These are phyloP conservation scores for Punica granatum DNA, from an alignment of 345 rosid species.

Conservation along the genomic window DNA sequence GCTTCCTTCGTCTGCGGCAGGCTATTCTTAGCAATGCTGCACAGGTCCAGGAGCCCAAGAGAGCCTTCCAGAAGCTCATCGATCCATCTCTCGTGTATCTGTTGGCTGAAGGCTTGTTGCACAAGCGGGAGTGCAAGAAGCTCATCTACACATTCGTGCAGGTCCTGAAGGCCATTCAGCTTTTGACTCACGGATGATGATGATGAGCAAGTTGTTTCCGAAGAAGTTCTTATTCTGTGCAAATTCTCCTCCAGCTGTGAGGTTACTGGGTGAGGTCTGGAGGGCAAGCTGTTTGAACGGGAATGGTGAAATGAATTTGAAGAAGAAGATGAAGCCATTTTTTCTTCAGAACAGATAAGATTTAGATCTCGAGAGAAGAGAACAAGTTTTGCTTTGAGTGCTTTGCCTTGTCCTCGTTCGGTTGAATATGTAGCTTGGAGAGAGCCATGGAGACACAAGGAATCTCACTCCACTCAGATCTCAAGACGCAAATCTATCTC, in stretches of 20 bases:
- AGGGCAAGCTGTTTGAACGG: conserved; percentile 35
- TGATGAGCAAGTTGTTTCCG: conserved; percentile 13
- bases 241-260: conserved; percentile 22
- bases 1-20: conserved; percentile 17
- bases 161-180: conserved; percentile 13
- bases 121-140: conserved; percentile 15
- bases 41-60: conserved; percentile 21
- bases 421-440: neutral
- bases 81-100: conserved; percentile 1
- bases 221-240: conserved; percentile 18
- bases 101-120: conserved; percentile 13
- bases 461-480: conserved; percentile 1
- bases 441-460: neutral
- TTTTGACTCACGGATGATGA: conserved; percentile 7
- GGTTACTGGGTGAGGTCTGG: conserved; percentile 22
- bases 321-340: conserved; percentile 1
- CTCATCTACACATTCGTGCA: conserved; percentile 20
- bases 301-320: conserved; percentile 8
- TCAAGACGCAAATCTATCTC: neutral
- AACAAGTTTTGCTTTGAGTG: neutral
- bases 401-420: neutral
- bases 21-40: conserved; percentile 17
- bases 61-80: conserved; percentile 19
- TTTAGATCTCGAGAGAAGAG: neutral
- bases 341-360: neutral